Evolutionary conservation across 225 moss, liverwort and hornwort genomes (phyloP), one percentile per base, ranked within the genome.

Genomic region (Lunularia cruciata): DNA sequence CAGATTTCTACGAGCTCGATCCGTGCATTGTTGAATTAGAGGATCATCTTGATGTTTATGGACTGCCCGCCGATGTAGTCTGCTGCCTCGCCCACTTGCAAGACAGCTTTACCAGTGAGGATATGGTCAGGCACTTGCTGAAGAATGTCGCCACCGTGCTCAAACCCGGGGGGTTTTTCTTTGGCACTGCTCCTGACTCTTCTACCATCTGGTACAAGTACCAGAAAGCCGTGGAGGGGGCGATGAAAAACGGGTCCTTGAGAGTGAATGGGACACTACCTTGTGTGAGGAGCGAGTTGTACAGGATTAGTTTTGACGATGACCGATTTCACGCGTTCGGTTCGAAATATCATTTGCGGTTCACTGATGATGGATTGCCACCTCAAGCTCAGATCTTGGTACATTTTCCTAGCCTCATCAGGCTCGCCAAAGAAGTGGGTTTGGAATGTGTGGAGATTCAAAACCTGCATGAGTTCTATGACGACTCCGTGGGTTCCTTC

Each of bases 151-250:
- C 90, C 23, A 73, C 90, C 3, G 74, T 98, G 39, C 79, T 98
- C 57, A 98, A 98, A 85, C 92, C 96, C 36, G 96, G 96, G 69
- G 96, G 96, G 76, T 92, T 80, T 77, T 91, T 98, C 75, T 98
- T 98, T 73, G 96, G 96, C 72, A 87, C 86, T 57, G 87, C 83
- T 79, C 92, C 96, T 68, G 96, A 98, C 78, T 98, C 96, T 76
- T 98, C 96, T 70, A 98, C 96, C 73, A 98, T 98, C 77, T 98
- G 96, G 96, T 96, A 79, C 69, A 98, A 98, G 79, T 98, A 98
- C 57, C 96, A 98, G 79, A 98, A 98, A 76, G 96, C 96, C 42
- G 95, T 96, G 57, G 90, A 90, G 73, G 96, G 90, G 9, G 92
- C 92, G 56, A 86, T 89, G 86, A 92, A 92, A 81, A 86, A 89